Evolutionary conservation across 805 yeast genomes (phyloP), one percentile per base, ranked within the genome.

Genomic region (Sugiyamaella qingdaonensis): DNA sequence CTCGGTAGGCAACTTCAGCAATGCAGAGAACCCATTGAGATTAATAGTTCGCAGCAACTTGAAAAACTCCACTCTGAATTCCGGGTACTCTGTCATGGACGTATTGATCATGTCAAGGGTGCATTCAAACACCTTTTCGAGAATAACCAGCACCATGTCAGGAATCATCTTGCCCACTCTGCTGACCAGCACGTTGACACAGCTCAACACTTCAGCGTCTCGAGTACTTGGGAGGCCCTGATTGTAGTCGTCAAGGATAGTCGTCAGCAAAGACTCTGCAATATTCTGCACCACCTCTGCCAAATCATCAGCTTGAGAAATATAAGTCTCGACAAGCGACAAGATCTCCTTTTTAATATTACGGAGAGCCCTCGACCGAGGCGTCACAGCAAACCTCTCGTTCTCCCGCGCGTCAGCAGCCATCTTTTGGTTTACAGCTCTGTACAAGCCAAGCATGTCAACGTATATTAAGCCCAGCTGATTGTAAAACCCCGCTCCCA

Each of bases 1-100:
- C 58, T 83, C 90, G 2, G 95, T 92, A 9, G 97, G 95, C 58
- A 94, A 78, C 68, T 89, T 87, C 55, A 89, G 76, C 60, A 94
- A 77, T 0, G 97, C 96, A 54, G 81, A 79, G 77, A 94, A 94
- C 14, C 94, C 84, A 65, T 86, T 85, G 61, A 83, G 71, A 69
- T 94, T 86, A 65, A 94, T 92, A 55, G 88, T 95, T 62, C 91
- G 85, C 66, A 94, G 77, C 51, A 94, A 77, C 72, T 86, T 87
- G 75, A 92, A 94, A 69, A 94, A 94, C 68, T 91, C 98, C 53
- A 92, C 95, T 65, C 99, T 82, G 73, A 92, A 97, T 69, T 94
- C 99, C 10, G 98, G 99, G 69, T 88, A 94, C 70, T 94, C 97
- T 2, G 96, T 84, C 67, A 94, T 89, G 70, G 94, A 97, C 65